Conservation (phyloP, 1,284 basidiomycete species). For the Microbotryum silenes-acaulis region DNA sequence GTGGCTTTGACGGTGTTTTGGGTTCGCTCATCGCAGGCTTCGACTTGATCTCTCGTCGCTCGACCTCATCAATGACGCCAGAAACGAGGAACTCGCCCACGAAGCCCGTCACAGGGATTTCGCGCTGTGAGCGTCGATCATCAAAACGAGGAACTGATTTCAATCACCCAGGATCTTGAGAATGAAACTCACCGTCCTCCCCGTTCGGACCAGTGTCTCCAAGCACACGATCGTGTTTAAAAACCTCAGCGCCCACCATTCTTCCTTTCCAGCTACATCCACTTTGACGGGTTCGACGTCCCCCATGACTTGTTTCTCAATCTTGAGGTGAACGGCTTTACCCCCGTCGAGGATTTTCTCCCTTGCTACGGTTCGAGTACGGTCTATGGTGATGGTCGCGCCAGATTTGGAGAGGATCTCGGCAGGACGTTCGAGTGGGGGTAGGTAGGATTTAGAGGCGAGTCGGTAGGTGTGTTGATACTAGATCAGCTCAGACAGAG, state of each 20-base stretch:
- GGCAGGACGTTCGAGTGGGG: conserved; percentile 13
- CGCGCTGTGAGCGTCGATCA: background rate
- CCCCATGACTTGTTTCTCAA: conserved; percentile 32
- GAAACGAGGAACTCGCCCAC: conserved; percentile 28
- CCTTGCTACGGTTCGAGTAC: conserved; percentile 19
- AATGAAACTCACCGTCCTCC: conserved; percentile 17
- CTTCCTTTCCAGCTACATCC: conserved; percentile 22
- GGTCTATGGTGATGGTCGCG: conserved; percentile 19
- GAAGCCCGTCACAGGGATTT: conserved; percentile 30
- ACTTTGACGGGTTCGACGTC: conserved; percentile 27
- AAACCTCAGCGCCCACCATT: conserved; percentile 30
- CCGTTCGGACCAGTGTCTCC: conserved; percentile 20
- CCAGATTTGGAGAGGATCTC: conserved; percentile 8
- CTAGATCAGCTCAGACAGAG: background rate
- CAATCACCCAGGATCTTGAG: background rate
- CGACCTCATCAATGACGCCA: conserved; percentile 35
- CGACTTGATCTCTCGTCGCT: conserved; percentile 18
- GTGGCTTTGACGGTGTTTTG: background rate
- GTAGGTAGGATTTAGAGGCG: conserved; percentile 16
- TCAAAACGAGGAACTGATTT: background rate
- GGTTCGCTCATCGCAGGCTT: background rate
- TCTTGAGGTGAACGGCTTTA: conserved; percentile 24
- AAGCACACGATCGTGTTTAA: conserved; percentile 31
- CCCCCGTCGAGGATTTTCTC: conserved; percentile 29
- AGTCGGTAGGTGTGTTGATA: conserved; percentile 24